Evolutionary conservation across 2,329 filamentous ascomycete species (phyloP).

Genomic region (Aspergillus clavatus): DNA sequence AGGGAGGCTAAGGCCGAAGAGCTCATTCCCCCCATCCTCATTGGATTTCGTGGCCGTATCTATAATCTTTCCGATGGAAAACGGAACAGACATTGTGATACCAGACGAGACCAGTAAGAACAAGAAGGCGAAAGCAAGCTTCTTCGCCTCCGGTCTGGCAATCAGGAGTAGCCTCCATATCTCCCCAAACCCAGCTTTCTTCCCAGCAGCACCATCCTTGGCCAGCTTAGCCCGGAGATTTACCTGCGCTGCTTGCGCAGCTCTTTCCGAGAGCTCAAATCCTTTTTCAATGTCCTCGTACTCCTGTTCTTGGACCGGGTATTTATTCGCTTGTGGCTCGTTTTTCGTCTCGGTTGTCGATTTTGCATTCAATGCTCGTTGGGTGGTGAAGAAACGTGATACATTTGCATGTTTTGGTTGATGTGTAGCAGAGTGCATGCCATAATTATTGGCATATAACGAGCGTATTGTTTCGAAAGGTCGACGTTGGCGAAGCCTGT

Average conservation of each 20-base stretch:
- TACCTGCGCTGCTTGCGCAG: slow-evolving; percentile 78
- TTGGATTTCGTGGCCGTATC: slow-evolving; percentile 78
- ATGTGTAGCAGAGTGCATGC: slow-evolving; percentile 6
- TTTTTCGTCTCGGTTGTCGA: slow-evolving; percentile 14
- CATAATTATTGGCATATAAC: slow-evolving; percentile 11
- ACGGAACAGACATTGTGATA: slow-evolving; percentile 94
- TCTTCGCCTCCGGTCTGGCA: slow-evolving; percentile 74
- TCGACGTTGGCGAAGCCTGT: slow-evolving; percentile 13
- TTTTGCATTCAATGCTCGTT: slow-evolving; percentile 24
- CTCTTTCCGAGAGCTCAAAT: slow-evolving; percentile 74
- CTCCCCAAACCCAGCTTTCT: slow-evolving; percentile 63
- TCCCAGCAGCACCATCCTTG: slow-evolving; percentile 62
- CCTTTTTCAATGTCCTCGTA: slow-evolving; percentile 54
- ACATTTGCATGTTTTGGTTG: slow-evolving; percentile 17
- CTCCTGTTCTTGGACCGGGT: slow-evolving; percentile 38
- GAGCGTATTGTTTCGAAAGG: slow-evolving; percentile 12
- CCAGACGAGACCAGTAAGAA: slow-evolving; percentile 84
- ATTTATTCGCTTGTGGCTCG: slow-evolving; percentile 22
- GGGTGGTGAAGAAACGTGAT: slow-evolving; percentile 27
- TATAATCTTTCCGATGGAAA: slow-evolving; percentile 92
- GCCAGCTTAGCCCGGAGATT: slow-evolving; percentile 84
- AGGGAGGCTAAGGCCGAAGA: slow-evolving; percentile 78
- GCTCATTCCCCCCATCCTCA: slow-evolving; percentile 56
- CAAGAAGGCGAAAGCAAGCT: slow-evolving; percentile 72
- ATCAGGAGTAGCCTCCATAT: slow-evolving; percentile 86